Base-by-base conservation (phyloP, 139 green algal genomes). In the Deuterostichococcus epilithicus region DNA sequence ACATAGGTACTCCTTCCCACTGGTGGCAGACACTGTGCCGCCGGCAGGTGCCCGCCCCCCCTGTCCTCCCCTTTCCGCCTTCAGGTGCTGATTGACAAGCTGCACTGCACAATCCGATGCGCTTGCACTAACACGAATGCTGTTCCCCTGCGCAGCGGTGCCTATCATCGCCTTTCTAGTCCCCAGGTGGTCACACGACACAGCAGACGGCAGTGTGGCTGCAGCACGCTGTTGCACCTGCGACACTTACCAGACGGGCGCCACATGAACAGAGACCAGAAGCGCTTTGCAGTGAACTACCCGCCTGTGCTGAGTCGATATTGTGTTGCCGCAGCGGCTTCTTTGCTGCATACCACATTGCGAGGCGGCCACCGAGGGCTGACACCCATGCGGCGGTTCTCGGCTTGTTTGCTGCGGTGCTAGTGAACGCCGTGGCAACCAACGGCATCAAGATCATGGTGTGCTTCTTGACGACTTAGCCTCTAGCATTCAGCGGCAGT, bases 401-500 rank as follows among this genome's bases (percentile, higher is more conserved):
- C 26, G 10, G 69, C 34, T 38, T 33, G 1, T 20, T 70, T 3
- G 63, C 59, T 1, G 72, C 68, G n/a, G 80, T 85, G 28, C 34
- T 76, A 0, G 37, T 34, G 32, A 84, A 65, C 0, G 80, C 65
- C 0, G 34, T 82, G 4, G 32, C 74, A 28, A 85, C 80, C 6
- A 85, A 85, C 68, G 70, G 76, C 73, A 76, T 85, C 60, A 85
- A 85, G n/a, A n/a, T 80, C 15, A 72, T 63, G 52, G 52, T 63
- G 52, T 20, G 18, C 13, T 13, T 23, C 13, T 13, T 52, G 42
- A n/a, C n/a, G 63, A 22, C 47, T 22, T n/a, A 22, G 47, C 47
- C 47, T 22, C 47, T 22, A 65, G 20, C 47, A 18, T n/a, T 18
- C 20, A 22, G 1, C 37, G 5, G 5, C 60, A 44, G 74, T 13